Base-by-base conservation (phyloP, 179 eudicot species). In the Gypsophila paniculata region DNA sequence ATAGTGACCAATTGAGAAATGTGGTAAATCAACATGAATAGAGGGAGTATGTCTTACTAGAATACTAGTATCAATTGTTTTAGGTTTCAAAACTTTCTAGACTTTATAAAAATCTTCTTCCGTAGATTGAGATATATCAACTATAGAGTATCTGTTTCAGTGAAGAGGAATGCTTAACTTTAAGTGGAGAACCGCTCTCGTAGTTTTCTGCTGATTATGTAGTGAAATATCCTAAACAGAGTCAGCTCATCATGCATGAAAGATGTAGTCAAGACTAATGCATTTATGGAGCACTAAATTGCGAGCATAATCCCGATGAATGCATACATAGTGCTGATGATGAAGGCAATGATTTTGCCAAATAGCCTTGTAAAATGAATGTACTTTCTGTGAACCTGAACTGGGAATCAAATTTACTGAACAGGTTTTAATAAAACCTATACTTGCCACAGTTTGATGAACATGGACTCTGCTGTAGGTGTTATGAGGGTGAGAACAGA, bases 191-290 rank as follows among this genome's bases (percentile, higher is more conserved):
- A 65, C 32, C 52, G n/a, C 68, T 39, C 46, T 21, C 29, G 5
- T 42, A 11, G 52, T 42, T 65, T 39, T 46, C 69, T 21, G 19
- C 53, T 3, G 14, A 42, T 6, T 11, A 42, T 12, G 26, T 65
- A 65, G 53, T 65, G 9, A 17, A 32, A 61, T 7, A 36, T 36
- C 68, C 68, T 64, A 19, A 22, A 42, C 52, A 52, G n/a, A 65
- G 29, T 21, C 42, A 46, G 49, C 17, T 18, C 25, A 34, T 17
- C 9, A n/a, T 4, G 46, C 25, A 34, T 62, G 46, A 34, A 62
- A 62, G 67, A 8, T 13, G 6, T 22, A n/a, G 48, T 61, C 67
- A 34, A 36, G 67, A 46, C 1, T 34, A 7, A 34, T 34, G 22
- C 25, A 34, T 36, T 11, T 4, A 62, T 62, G 48, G 19, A 62